Evolutionary conservation across 2,329 filamentous ascomycete species (phyloP), one percentile per base, ranked within the genome.

Genomic region (Aspergillus sp.): DNA sequence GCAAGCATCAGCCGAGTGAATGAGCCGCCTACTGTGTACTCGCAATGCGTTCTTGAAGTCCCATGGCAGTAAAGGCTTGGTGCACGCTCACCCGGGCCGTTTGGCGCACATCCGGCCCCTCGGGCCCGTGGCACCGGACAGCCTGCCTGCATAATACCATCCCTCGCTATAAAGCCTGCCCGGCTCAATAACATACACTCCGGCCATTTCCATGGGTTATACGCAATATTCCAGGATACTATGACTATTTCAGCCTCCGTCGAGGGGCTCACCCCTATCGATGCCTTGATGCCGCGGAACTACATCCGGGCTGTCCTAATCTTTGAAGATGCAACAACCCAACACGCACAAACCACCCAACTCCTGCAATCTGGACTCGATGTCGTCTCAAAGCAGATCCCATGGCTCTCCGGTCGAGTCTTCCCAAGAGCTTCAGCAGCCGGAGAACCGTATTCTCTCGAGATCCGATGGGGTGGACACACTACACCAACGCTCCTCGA

Each of bases 291-390:
- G 49, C 60, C 60, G 15, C 57, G 51, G 17, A 54, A 54, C 34
- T 64, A 64, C 53, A 64, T 64, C 17, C 41, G 43, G 47, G 57
- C 60, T 34, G 47, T 62, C 19, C 28, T 62, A 15, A 47, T 51
- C 6, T 64, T 62, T 23, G 41, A 46, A 31, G 23, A 28, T 2
- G 13, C 56, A 19, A 43, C 49, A 38, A 48, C 23, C 3, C 4
- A 13, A 47, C 2, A 41, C 41, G 23, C 30, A 7, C 15, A 60
- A 30, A 3, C 7, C 5, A 30, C 17, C 6, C 17, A 57, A 30
- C 3, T 7, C 7, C 48, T 62, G 2, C 47, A 57, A 28, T 8
- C 7, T 11, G 57, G 60, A 11, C 56, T 62, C 25, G 25, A 50
- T 28, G 11, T 11, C n/a, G 47, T 62, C 1, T 48, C 34, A 8